Evolutionary conservation across 176 grass and related monocot genomes (phyloP), one percentile per base, ranked within the genome.

Genomic region (Phoenix dactylifera): DNA sequence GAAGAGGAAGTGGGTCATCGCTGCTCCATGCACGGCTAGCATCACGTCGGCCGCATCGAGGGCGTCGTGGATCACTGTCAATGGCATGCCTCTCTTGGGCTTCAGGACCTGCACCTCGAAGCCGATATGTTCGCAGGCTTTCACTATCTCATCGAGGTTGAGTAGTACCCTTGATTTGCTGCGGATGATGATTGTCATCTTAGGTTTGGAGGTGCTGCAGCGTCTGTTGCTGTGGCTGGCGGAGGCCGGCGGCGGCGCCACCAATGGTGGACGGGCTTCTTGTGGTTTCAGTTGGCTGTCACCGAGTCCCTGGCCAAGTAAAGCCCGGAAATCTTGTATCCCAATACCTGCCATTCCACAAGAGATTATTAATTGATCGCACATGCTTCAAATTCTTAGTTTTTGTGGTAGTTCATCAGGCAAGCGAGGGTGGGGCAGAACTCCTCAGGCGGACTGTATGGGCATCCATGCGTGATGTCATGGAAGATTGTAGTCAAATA

Each of bases 1-100:
- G 78, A 97, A 91, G 35, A 97, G 78, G 69, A 97, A 90, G 74
- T 97, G 86, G 3, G 92, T 97, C 28, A 97, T 82, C 15, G 87
- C 92, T 0, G 92, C 92, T 20, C 92, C 92, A 35, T 97, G 92
- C 56, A 97, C 87, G 60, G 87, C 92, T 49, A 97, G 64, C 92
- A 97, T 85, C 49, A 72, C 87, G 74, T 91, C 84, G 1, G 83
- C 78, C 1, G 83, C 78, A 16, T 71, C 65, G 26, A 97, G 87
- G 15, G 84, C 81, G 2, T 79, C 74, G 62, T 87, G 75, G 71
- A 97, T 88, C 15, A 10, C 72, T 0, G 74, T 68, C 0, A 97
- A 59, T 0, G 83, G 80, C 0, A 84, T 90, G 65, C 72, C 68
- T 0, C 87, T 76, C 16, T 85, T 85, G 23, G 89, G 59, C 72